Conservation (phyloP, 139 green algal species). For the Diplosphaera chodatii region DNA sequence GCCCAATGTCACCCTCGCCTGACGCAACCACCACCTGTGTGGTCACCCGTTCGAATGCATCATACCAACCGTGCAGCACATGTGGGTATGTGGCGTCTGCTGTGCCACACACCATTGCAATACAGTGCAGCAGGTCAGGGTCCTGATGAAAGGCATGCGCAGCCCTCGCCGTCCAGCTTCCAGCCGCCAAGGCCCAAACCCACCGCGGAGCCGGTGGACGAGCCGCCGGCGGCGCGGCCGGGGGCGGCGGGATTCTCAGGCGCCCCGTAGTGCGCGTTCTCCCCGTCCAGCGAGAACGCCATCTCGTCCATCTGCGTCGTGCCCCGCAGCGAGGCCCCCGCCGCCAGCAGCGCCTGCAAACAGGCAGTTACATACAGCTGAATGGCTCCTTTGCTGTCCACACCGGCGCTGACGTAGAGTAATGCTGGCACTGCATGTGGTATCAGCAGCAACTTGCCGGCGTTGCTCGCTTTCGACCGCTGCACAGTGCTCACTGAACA, state of each 20-base stretch:
- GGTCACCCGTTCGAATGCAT: too few species aligned
- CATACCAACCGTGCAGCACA: too few species aligned
- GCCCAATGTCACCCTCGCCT: constrained; percentile 57
- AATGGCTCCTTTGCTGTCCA: too few species aligned
- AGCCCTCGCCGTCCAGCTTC: not conserved
- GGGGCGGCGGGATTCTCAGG: constrained; percentile 77
- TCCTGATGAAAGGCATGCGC: not conserved
- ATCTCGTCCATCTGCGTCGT: constrained; percentile 95
- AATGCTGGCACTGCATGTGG: too few species aligned
- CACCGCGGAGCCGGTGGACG: constrained; percentile 83
- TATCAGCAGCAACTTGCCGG: too few species aligned
- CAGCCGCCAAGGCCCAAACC: constrained; percentile 1
- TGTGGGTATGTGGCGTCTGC: too few species aligned
- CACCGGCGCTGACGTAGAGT: too few species aligned
- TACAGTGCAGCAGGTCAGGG: not conserved
- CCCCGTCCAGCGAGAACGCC: constrained; percentile 50
- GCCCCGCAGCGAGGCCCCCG: constrained; percentile 59
- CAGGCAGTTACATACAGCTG: too few species aligned
- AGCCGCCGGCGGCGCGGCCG: constrained; percentile 79
- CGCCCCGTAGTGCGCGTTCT: constrained; percentile 88
- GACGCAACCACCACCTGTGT: constrained; percentile 65
- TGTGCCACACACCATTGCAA: too few species aligned
- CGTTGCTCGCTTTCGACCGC: too few species aligned
- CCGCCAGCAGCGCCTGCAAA: constrained; percentile 57
- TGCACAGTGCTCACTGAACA: too few species aligned